These are phyloP conservation scores for Leptosphaerulina australis DNA, from an alignment of 2,329 filamentous ascomycete species.

Conservation along the genomic window DNA sequence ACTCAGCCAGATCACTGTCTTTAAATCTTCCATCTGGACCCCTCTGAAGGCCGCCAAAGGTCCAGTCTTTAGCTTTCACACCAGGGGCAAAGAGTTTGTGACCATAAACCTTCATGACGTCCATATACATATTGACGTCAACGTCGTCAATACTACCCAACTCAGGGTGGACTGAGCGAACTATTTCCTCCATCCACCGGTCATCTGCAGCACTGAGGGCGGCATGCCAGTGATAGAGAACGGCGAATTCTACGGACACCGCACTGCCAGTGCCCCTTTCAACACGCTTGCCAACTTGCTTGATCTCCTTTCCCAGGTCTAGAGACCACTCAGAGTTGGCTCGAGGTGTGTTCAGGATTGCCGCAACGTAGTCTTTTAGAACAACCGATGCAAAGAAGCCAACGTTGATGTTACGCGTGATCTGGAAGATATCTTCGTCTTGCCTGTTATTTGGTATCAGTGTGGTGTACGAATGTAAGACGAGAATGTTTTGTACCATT, in stretches of 20 bases:
- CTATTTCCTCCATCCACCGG: slow-evolving; percentile 72
- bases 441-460: slow-evolving; percentile 37
- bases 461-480: slow-evolving; percentile 46
- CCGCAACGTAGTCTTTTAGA: slow-evolving; percentile 77
- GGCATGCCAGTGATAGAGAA: slow-evolving; percentile 86
- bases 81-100: slow-evolving; percentile 62
- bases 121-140: slow-evolving; percentile 45
- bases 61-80: slow-evolving; percentile 68
- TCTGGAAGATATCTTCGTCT: slow-evolving; percentile 51
- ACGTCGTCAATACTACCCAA: slow-evolving; percentile 40
- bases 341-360: slow-evolving; percentile 74
- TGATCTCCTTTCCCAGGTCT: slow-evolving; percentile 68
- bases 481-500: slow-evolving; percentile 50
- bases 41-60: slow-evolving; percentile 70
- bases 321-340: slow-evolving; percentile 79
- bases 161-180: slow-evolving; percentile 29
- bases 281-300: slow-evolving; percentile 65
- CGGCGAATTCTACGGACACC: slow-evolving; percentile 84
- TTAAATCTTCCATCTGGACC: slow-evolving; percentile 69
- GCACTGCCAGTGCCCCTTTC: slow-evolving; percentile 74
- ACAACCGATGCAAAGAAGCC: slow-evolving; percentile 67
- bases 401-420: slow-evolving; percentile 63
- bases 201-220: slow-evolving; percentile 76
- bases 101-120: slow-evolving; percentile 42
- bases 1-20: slow-evolving; percentile 76